Evolutionary conservation across 331 rosid species (phyloP), one percentile per base, ranked within the genome.

Genomic region (Rosa hybrid): DNA sequence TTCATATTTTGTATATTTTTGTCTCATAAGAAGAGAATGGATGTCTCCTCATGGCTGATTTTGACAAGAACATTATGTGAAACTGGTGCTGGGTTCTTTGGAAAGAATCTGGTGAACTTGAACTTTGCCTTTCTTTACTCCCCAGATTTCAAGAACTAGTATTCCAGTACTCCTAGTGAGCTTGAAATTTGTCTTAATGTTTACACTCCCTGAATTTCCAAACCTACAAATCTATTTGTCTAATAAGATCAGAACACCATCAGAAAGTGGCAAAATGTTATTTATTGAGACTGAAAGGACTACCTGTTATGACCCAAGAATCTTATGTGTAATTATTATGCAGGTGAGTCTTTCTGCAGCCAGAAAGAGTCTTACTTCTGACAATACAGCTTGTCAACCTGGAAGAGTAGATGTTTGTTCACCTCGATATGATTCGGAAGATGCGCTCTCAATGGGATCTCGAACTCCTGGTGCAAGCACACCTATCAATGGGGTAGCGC

Each of bases 341-440:
- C 97, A 96, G 99, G 88, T 53, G 89, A 96, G 95, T 85, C 97
- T 96, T 77, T 83, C 96, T 76, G 91, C 91, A 49, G 98, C 99
- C 51, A 89, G 89, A 80, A 93, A 77, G 94, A 93, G 95, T 90
- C 93, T 93, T 79, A 85, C 81, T 64, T 59, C 91, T 59, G 97
- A 88, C 62, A 84, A 79, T 67, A 62, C 80, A 34, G 74, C 75
- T 39, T 78, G 80, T 77, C 97, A 87, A 76, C 91, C 85, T 1
- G 86, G 78, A 82, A 88, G 87, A 84, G 64, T 78, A 11, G 93
- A 87, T 76, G 77, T 54, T 20, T 70, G 45, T 68, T 77, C 87
- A 8, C 86, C 90, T 78, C 83, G 81, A 81, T 89, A 87, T 72
- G 97, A 93, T 68, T 93, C 99, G 0, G 97, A 92, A 83, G 97